These are phyloP conservation scores for Firmiana major DNA, from an alignment of 345 rosid species.

Conservation along the genomic window DNA sequence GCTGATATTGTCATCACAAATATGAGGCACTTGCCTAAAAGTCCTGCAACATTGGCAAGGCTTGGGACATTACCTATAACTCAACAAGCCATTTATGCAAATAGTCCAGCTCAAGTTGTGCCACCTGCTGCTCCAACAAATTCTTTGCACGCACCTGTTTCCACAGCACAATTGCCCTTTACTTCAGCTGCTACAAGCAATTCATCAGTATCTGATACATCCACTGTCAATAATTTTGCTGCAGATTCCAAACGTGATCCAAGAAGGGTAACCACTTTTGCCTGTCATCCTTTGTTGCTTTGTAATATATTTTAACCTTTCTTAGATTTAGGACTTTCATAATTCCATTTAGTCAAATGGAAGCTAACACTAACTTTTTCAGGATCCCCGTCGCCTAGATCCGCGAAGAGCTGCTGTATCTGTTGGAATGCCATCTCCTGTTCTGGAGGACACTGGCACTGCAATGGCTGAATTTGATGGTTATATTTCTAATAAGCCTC, in stretches of 20 bases:
- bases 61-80: slow-evolving; percentile 36
- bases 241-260: slow-evolving; percentile 89
- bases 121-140: slow-evolving; percentile 35
- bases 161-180: slow-evolving; percentile 34
- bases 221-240: slow-evolving; percentile 37
- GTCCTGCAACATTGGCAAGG: slow-evolving; percentile 54
- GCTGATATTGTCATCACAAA: slow-evolving; percentile 95
- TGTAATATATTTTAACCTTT: not conserved
- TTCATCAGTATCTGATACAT: slow-evolving; percentile 41
- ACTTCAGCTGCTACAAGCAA: slow-evolving; percentile 37
- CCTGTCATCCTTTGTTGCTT: slow-evolving; percentile 14
- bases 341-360: slow-evolving; percentile 13
- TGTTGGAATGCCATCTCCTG: slow-evolving; percentile 40
- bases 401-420: slow-evolving; percentile 64
- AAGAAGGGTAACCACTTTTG: slow-evolving; percentile 64
- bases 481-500: slow-evolving; percentile 48
- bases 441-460: slow-evolving; percentile 43
- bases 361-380: slow-evolving; percentile 32
- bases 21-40: slow-evolving; percentile 90
- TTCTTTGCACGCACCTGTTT: slow-evolving; percentile 44
- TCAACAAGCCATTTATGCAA: slow-evolving; percentile 37
- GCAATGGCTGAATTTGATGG: slow-evolving; percentile 45
- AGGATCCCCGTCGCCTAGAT: slow-evolving; percentile 99
- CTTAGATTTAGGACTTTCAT: not conserved
- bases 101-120: slow-evolving; percentile 43